phyloP scores from a whole-genome alignment of 2,329 filamentous ascomycete species.

The Zasmidium angulare region DNA sequence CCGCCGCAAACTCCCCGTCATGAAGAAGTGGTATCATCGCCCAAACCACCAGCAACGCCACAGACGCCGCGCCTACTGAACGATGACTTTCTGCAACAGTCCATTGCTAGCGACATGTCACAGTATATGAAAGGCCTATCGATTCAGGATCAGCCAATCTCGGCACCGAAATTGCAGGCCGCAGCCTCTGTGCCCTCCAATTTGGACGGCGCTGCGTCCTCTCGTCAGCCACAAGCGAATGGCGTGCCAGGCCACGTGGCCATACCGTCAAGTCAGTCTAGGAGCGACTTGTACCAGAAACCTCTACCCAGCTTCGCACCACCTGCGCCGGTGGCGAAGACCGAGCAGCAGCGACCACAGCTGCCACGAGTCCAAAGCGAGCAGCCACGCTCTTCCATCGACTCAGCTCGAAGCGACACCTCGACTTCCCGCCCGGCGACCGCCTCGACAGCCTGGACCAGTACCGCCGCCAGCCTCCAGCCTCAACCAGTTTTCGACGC shows the following conservation, averaged over 20 bases:
- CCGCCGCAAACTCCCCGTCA: slow-evolving; percentile 31
- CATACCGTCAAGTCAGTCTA: slow-evolving; percentile 14
- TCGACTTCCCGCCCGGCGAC: not conserved
- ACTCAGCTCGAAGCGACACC: slow-evolving; percentile 13
- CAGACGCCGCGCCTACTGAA: slow-evolving; percentile 35
- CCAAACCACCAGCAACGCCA: slow-evolving; percentile 33
- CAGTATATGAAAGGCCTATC: slow-evolving; percentile 37
- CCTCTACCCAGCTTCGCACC: slow-evolving; percentile 33
- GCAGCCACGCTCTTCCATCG: slow-evolving; percentile 12
- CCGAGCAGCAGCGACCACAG: slow-evolving; percentile 2
- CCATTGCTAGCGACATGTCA: slow-evolving; percentile 47
- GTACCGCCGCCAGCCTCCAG: slow-evolving; percentile 4
- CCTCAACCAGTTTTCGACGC: not conserved
- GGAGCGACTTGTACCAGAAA: slow-evolving; percentile 34
- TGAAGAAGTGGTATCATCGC: slow-evolving; percentile 32
- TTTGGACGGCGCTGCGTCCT: slow-evolving; percentile 11
- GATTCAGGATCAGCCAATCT: slow-evolving; percentile 34
- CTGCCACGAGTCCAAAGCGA: not conserved
- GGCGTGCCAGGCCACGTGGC: slow-evolving; percentile 1
- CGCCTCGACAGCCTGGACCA: not conserved
- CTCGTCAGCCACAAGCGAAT: not conserved
- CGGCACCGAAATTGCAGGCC: slow-evolving; percentile 22
- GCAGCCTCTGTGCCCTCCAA: slow-evolving; percentile 6
- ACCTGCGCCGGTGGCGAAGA: slow-evolving; percentile 9
- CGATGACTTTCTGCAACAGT: slow-evolving; percentile 51